Evolutionary conservation across 768 basidiomycete genomes (phyloP), one percentile per base, ranked within the genome.

Genomic region (Boletus speciosus): DNA sequence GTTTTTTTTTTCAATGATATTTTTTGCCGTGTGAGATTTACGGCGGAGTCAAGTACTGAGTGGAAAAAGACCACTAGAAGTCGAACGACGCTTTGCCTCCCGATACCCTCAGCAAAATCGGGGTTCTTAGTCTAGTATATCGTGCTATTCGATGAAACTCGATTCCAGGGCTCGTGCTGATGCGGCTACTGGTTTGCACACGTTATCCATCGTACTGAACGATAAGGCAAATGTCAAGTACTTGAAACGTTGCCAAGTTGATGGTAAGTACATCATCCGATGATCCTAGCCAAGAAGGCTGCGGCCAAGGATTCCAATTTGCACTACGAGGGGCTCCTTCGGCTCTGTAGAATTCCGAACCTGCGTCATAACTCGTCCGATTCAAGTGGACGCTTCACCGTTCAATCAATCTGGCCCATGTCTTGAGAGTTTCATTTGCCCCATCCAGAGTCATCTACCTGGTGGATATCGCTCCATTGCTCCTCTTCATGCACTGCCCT

Each of bases 401-500:
- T 15, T 32, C 46, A 27, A 46, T 51, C 48, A 47, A 15, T 27
- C 21, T 32, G 23, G 4, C 31, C 40, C 14, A 23, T 27, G 4
- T 11, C 19, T 11, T 14, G 12, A 38, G 19, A 5, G n/a, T 36
- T 50, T 34, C 49, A 45, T 51, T 59, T 27, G 9, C 32, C 27
- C 32, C 37, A 10, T 37, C 21, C 27, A 21, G 49, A 38, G 32
- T 5, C 35, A 42, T 50, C 40, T 38, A 50, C 42, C 39, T 19
- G 11, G 40, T 54, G 62, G 49, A 47, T 57, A 47, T 31, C 23
- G 43, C 41, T 23, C 35, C 50, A 52, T 41, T 39, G 7, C 51
- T 47, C 43, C 42, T 48, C 40, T 64, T 45, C 41, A 23, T 39
- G 50, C 56, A 59, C 54, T 42, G 51, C 54, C 51, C 35, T 52